Evolutionary conservation across 345 rosid species (phyloP).

Genomic region (Camelina neglecta): DNA sequence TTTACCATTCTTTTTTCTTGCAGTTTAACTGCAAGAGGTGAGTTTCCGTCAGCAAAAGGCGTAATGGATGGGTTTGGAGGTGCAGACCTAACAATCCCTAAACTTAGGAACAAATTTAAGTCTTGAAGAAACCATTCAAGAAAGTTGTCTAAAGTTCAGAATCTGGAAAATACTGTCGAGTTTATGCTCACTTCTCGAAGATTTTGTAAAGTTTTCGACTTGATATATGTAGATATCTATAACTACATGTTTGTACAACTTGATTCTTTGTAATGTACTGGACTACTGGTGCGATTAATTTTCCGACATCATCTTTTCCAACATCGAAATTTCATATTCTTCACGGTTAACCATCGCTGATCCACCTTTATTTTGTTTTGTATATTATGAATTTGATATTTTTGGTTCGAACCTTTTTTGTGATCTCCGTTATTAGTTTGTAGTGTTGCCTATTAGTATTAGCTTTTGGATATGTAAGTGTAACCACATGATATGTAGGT

Average conservation of each 20-base stretch:
- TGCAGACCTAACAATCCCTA: slow-evolving; percentile 75
- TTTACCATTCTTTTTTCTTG: background rate
- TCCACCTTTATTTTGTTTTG: too few relatives aligned
- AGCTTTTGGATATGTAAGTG: too few relatives aligned
- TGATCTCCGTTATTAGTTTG: too few relatives aligned
- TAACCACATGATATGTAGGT: too few relatives aligned
- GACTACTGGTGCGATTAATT: slow-evolving; percentile 14
- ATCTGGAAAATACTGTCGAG: background rate
- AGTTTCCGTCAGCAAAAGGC: slow-evolving; percentile 84
- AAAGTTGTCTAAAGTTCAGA: slow-evolving; percentile 15
- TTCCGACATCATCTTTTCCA: too few relatives aligned
- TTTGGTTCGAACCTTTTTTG: too few relatives aligned
- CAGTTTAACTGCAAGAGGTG: slow-evolving; percentile 82
- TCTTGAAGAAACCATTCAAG: slow-evolving; percentile 42
- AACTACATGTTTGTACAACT: slow-evolving; percentile 25
- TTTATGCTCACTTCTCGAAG: slow-evolving; percentile 17
- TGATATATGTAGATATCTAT: slow-evolving; percentile 8
- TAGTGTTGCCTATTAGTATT: too few relatives aligned
- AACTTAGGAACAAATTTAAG: slow-evolving; percentile 52
- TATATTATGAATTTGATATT: too few relatives aligned
- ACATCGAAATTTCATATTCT: too few relatives aligned
- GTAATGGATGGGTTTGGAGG: slow-evolving; percentile 95
- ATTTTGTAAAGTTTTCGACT: slow-evolving; percentile 16
- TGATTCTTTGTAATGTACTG: slow-evolving; percentile 28
- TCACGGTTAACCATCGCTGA: too few relatives aligned